phyloP scores from a whole-genome alignment of 2,329 filamentous ascomycete species.

The Aspergillus costaricaensis region DNA sequence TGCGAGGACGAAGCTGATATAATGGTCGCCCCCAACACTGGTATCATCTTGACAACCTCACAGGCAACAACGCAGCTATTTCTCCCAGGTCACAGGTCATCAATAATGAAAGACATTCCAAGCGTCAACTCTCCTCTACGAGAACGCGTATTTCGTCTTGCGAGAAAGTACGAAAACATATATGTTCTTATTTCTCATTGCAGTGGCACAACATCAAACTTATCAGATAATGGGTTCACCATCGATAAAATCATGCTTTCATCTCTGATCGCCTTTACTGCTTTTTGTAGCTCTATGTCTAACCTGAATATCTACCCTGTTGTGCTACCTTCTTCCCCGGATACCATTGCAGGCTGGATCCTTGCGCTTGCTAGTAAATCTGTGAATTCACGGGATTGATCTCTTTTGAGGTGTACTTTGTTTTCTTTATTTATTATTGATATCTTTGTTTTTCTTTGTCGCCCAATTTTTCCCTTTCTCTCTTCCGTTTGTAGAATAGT shows the following conservation, averaged over 20 bases:
- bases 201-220: slow-evolving; percentile 10
- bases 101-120: slow-evolving; percentile 15
- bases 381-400: background rate
- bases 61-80: slow-evolving; percentile 72
- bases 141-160: slow-evolving; percentile 56
- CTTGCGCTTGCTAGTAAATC: slow-evolving; percentile 47
- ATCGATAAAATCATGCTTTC: slow-evolving; percentile 17
- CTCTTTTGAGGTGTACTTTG: too few species aligned
- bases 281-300: slow-evolving; percentile 28
- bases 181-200: slow-evolving; percentile 64
- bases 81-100: slow-evolving; percentile 60
- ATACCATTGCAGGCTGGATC: slow-evolving; percentile 58
- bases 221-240: slow-evolving; percentile 23
- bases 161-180: slow-evolving; percentile 66
- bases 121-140: slow-evolving; percentile 50
- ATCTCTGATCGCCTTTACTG: slow-evolving; percentile 23
- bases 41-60: slow-evolving; percentile 69
- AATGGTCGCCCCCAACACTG: slow-evolving; percentile 67
- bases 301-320: slow-evolving; percentile 18
- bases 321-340: slow-evolving; percentile 13
- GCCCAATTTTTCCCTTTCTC: too few species aligned
- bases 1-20: slow-evolving; percentile 59
- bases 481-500: too few species aligned
- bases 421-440: background rate
- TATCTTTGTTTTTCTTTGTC: too few species aligned